Evolutionary conservation across 148 eudicot species (phyloP).

Genomic region (Heliamphora exappendiculata): DNA sequence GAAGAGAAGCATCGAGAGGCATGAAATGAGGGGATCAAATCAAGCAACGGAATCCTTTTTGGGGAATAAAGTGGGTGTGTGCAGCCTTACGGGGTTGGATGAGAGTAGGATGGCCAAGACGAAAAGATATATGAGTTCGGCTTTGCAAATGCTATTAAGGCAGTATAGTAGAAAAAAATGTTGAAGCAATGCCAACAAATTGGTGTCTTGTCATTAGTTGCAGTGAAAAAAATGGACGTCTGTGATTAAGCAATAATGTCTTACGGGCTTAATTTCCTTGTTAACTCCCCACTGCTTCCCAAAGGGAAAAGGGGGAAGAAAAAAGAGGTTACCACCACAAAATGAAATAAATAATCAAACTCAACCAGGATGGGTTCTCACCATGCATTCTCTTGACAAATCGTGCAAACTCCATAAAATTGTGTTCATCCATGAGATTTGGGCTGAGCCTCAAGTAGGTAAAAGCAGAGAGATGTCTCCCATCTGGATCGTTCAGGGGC

Average conservation of each 20-base stretch:
- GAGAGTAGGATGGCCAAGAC: background rate
- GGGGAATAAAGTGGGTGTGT: background rate
- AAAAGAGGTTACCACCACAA: background rate
- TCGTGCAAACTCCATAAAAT: slow-evolving; percentile 60
- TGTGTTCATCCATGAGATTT: slow-evolving; percentile 45
- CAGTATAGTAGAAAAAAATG: background rate
- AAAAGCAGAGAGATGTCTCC: slow-evolving; percentile 86
- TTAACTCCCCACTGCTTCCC: background rate
- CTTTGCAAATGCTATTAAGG: background rate
- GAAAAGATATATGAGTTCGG: background rate
- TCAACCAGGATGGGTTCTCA: slow-evolving; percentile 10
- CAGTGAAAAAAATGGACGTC: background rate
- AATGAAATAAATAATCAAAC: background rate
- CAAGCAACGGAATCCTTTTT: background rate
- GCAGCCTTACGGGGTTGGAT: background rate
- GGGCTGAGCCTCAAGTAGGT: slow-evolving; percentile 78
- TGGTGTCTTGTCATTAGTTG: background rate
- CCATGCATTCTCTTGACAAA: slow-evolving; percentile 93
- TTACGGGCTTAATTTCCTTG: background rate
- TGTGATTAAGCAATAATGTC: background rate
- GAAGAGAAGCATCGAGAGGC: background rate
- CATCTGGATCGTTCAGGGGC: slow-evolving; percentile 70
- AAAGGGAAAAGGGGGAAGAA: background rate
- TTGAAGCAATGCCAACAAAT: background rate
- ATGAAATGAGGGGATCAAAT: background rate